Evolutionary conservation across 2,329 filamentous ascomycete genomes (phyloP), one percentile per base, ranked within the genome.

Genomic region (Hypoxylon sp.): DNA sequence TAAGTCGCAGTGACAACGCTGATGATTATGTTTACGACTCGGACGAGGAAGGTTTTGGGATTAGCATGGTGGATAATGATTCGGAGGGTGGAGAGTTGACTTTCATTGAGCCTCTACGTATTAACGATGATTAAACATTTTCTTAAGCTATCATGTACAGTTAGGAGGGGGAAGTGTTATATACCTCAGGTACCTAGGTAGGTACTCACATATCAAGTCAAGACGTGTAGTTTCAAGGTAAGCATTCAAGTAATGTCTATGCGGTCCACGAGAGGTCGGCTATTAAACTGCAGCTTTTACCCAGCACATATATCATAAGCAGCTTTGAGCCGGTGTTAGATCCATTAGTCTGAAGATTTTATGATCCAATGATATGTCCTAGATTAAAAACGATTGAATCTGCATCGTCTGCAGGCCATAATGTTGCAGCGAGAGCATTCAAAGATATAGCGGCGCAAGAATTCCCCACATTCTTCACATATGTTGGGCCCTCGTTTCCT

Each of bases 11-110:
- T 5, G 6, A 6, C 17, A 39, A 39, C 17, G 4, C 53, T 15
- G 51, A 55, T 3, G 47, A 62, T 49, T 52, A 61, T 41, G 67
- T 64, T 37, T 77, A 79, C 6, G 76, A 80, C 26, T 67, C 59
- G 8, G 78, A 76, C 15, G 76, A 76, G 32, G 77, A 76, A 48
- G 67, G 67, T 1, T 73, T 70, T 4, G 57, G 59, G 10, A 81
- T 81, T 32, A 70, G 63, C 22, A 79, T 81, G 79, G 71, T 77
- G 20, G 73, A 76, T 43, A 74, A 81, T 37, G 78, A 77, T 11
- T 73, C 70, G 8, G 76, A 78, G 37, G 74, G 70, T 28, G 61
- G 39, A 17, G 70, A 72, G 28, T 67, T 74, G 46, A 70, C 70
- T 15, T 71, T 70, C 47, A 65, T 74, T 22, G 71, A 74, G 52